A percentile compares a stretch with the other conserved stretches of the same genome.
Evolutionary conservation across 1,284 basidiomycete species (phyloP).

Genomic region (Cutaneotrichosporon cavernicola): DNA sequence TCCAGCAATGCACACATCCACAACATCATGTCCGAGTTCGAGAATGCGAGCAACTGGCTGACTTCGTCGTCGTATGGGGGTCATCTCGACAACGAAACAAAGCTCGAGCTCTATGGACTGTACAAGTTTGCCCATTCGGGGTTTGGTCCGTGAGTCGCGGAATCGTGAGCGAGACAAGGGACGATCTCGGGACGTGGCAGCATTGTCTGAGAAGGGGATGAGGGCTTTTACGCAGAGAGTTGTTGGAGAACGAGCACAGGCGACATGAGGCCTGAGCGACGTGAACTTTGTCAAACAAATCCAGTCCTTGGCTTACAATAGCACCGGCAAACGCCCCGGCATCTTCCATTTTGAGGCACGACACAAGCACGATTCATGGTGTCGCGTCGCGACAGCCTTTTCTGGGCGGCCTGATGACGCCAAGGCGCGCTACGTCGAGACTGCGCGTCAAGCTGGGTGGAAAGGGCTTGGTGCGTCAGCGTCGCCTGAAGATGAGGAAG

Average conservation of each 20-base stretch:
- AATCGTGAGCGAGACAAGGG: no score
- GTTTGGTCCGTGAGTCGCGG: slow-evolving; percentile 35
- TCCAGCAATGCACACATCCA: neutral
- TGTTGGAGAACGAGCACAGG: no score
- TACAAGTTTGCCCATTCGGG: slow-evolving; percentile 69
- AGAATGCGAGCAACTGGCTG: slow-evolving; percentile 40
- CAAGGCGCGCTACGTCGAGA: slow-evolving; percentile 63
- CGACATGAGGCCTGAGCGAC: neutral
- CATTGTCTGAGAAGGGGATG: no score
- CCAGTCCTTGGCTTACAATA: slow-evolving; percentile 24
- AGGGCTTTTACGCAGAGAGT: no score
- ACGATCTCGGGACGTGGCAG: no score
- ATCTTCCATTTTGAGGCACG: slow-evolving; percentile 75
- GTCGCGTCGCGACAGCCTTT: slow-evolving; percentile 59
- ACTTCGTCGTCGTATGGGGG: slow-evolving; percentile 35
- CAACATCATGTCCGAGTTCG: slow-evolving; percentile 26
- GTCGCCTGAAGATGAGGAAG: slow-evolving; percentile 13
- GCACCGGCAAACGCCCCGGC: slow-evolving; percentile 66
- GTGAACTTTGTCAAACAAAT: neutral
- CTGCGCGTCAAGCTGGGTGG: slow-evolving; percentile 72
- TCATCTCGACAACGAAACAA: slow-evolving; percentile 37
- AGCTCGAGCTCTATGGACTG: slow-evolving; percentile 70
- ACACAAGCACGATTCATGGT: slow-evolving; percentile 89
- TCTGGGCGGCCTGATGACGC: slow-evolving; percentile 44
- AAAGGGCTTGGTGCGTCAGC: slow-evolving; percentile 15